phyloP scores from a whole-genome alignment of 2,329 filamentous ascomycete genomes.

The Raffaelea ambrosiae region DNA sequence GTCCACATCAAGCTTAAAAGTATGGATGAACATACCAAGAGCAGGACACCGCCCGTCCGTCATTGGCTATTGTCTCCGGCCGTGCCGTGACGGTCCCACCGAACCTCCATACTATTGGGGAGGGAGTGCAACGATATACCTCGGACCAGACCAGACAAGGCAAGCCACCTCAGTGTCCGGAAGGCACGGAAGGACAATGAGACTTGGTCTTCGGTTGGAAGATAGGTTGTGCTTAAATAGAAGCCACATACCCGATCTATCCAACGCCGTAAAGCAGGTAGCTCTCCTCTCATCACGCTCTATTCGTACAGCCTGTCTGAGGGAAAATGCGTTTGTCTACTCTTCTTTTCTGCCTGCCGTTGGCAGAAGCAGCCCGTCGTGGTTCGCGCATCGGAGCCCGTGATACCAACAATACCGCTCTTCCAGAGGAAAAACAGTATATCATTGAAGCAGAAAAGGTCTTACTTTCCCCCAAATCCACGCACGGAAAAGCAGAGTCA shows the following conservation, averaged over 20 bases:
- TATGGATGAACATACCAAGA: neutral
- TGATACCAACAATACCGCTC: neutral
- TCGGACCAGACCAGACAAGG: neutral
- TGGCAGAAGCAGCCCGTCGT: neutral
- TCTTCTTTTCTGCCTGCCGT: neutral
- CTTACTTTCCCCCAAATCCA: too few species aligned
- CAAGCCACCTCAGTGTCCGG: neutral
- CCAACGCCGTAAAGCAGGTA: too few species aligned
- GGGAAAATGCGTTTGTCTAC: neutral
- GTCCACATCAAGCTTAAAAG: neutral
- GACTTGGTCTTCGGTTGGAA: neutral
- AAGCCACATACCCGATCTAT: neutral
- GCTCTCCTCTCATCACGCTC: neutral
- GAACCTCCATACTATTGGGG: neutral
- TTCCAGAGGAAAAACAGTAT: too few species aligned
- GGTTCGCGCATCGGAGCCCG: neutral
- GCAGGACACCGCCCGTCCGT: neutral
- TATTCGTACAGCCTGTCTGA: neutral
- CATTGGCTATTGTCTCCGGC: neutral
- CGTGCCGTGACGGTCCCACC: neutral
- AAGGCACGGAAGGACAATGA: neutral
- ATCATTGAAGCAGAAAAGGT: too few species aligned
- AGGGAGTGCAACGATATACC: neutral
- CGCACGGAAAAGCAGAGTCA: too few species aligned
- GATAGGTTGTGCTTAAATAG: neutral